Conservation (phyloP, 345 rosid genomes). For the Combretum micranthum region DNA sequence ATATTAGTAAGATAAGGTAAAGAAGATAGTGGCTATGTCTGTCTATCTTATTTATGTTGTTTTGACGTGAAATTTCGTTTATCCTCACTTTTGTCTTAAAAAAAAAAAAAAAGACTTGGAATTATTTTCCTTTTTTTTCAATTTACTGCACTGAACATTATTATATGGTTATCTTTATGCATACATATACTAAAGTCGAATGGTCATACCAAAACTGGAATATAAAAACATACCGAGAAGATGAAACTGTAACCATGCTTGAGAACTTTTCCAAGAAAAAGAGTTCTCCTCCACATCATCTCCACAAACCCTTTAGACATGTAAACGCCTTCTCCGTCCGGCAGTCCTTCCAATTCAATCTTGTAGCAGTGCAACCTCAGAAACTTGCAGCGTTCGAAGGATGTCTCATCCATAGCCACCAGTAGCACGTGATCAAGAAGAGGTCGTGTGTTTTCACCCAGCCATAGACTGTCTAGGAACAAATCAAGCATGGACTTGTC, state of each 20-base stretch:
- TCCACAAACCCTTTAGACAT: conserved; percentile 62
- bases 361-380: conserved; percentile 60
- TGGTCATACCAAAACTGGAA: too few relatives aligned
- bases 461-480: conserved; percentile 32
- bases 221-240: conserved; percentile 88
- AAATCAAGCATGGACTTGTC: conserved; percentile 27
- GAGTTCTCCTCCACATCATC: conserved; percentile 88
- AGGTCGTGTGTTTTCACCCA: conserved; percentile 24
- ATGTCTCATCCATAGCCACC: conserved; percentile 23
- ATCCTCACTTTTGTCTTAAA: too few relatives aligned
- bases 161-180: too few relatives aligned
- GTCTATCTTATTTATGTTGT: too few relatives aligned
- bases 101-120: too few relatives aligned
- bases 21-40: too few relatives aligned
- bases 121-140: too few relatives aligned
- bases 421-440: conserved; percentile 20
- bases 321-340: conserved; percentile 46
- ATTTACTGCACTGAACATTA: too few relatives aligned
- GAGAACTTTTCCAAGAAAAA: conserved; percentile 53
- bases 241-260: conserved; percentile 54
- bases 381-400: conserved; percentile 31
- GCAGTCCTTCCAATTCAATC: conserved; percentile 42
- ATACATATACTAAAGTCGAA: too few relatives aligned
- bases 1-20: too few relatives aligned
- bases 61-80: too few relatives aligned